These are phyloP conservation scores for Neocucurbitaria cava DNA, from an alignment of 2,329 filamentous ascomycete genomes.

Conservation along the genomic window DNA sequence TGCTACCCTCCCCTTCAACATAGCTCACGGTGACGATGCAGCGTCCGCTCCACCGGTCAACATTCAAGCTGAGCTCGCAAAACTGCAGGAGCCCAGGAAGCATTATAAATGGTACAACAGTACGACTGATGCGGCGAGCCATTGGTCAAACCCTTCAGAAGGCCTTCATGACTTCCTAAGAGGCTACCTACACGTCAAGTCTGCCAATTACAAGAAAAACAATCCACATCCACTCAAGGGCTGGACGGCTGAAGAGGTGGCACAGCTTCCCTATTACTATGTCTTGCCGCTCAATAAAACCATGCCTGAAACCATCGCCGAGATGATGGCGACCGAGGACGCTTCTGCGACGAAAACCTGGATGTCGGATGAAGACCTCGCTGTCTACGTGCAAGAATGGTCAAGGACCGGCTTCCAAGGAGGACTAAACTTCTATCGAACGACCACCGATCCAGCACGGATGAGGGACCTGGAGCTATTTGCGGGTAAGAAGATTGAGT, in stretches of 20 bases:
- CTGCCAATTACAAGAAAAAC: constrained; percentile 65
- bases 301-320: constrained; percentile 66
- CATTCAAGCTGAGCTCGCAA: constrained; percentile 64
- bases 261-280: constrained; percentile 71
- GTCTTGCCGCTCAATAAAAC: constrained; percentile 65
- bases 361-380: constrained; percentile 65
- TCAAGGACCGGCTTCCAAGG: constrained; percentile 69
- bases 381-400: constrained; percentile 68
- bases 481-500: constrained; percentile 66
- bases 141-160: constrained; percentile 58
- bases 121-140: constrained; percentile 53
- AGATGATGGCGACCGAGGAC: constrained; percentile 63
- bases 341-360: constrained; percentile 56
- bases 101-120: constrained; percentile 75
- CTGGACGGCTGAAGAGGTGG: constrained; percentile 65
- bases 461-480: constrained; percentile 64
- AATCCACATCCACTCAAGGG: constrained; percentile 59
- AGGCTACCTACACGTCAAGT: constrained; percentile 74
- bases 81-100: constrained; percentile 65
- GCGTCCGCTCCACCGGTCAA: constrained; percentile 42
- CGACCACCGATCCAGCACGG: constrained; percentile 59
- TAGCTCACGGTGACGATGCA: constrained; percentile 41
- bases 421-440: constrained; percentile 72
- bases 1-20: constrained; percentile 58
- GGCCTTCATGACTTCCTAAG: constrained; percentile 67